A percentile compares a stretch with the other conserved stretches of the same genome.
Conservation (phyloP, 768 basidiomycete species). For the Panellus pusillus region DNA sequence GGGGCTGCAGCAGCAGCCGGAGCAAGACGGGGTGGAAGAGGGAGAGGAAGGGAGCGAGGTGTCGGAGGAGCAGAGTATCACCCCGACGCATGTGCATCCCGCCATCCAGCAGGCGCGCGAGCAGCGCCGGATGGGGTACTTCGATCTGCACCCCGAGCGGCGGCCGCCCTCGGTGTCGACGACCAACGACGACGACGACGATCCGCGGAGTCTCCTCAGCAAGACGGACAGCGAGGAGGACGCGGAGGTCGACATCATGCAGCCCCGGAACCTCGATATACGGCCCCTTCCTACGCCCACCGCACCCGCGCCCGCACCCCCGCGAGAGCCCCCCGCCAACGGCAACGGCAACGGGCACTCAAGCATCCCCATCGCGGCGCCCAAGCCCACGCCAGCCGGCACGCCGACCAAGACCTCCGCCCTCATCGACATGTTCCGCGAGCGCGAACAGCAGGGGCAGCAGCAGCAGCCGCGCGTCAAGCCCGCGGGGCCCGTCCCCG, state of each 20-base stretch:
- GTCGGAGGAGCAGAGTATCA: constrained; percentile 20
- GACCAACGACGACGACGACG: constrained; percentile 28
- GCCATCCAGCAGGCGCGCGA: constrained; percentile 28
- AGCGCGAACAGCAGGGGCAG: constrained; percentile 50
- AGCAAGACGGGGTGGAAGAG: constrained; percentile 18
- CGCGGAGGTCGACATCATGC: background rate
- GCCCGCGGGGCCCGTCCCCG: constrained; percentile 25
- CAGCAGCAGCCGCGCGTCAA: constrained; percentile 42
- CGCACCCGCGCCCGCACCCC: background rate
- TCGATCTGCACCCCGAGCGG: constrained; percentile 78
- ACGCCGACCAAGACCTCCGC: constrained; percentile 66
- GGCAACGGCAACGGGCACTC: constrained; percentile 22
- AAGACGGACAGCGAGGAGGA: constrained; percentile 35
- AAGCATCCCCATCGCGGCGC: constrained; percentile 7
- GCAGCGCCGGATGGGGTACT: constrained; percentile 63
- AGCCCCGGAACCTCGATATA: constrained; percentile 18
- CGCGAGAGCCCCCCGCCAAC: constrained; percentile 7
- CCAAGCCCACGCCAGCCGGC: constrained; percentile 20
- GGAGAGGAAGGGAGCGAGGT: constrained; percentile 14
- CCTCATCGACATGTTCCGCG: constrained; percentile 85
- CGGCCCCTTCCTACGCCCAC: constrained; percentile 17
- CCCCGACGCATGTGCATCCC: background rate
- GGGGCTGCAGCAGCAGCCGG: too few species aligned
- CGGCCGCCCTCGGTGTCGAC: constrained; percentile 35
- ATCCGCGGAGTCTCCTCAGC: constrained; percentile 36